These are phyloP conservation scores for Tetrapisispora fleetii DNA, from an alignment of 805 yeast species.

Conservation along the genomic window DNA sequence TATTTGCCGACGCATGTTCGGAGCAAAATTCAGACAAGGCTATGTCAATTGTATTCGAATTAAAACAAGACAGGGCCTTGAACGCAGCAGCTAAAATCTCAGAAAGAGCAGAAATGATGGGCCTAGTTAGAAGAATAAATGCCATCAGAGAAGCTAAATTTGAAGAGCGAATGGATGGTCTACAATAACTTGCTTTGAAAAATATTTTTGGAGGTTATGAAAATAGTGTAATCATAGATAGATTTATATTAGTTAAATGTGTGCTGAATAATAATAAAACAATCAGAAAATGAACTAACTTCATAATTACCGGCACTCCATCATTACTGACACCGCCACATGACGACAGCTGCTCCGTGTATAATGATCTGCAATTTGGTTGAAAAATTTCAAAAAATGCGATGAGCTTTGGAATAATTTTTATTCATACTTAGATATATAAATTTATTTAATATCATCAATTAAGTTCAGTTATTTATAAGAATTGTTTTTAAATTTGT, in stretches of 20 bases:
- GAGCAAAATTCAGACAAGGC: conserved; percentile 59
- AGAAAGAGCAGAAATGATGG: conserved; percentile 50
- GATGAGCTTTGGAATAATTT: conserved; percentile 12
- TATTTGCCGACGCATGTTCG: conserved; percentile 66
- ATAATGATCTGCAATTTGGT: conserved; percentile 2
- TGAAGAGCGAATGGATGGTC: conserved; percentile 12
- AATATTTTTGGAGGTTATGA: no score
- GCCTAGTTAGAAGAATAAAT: conserved; percentile 45
- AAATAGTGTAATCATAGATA: neutral
- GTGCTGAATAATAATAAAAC: no score
- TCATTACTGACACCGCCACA: no score
- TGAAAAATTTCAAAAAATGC: conserved; percentile 18
- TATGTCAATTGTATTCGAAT: conserved; percentile 52
- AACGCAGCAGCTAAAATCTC: conserved; percentile 80
- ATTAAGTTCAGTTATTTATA: no score
- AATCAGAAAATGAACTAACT: no score
- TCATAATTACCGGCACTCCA: no score
- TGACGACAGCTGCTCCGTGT: conserved; percentile 5
- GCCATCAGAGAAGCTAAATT: conserved; percentile 39
- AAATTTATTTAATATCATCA: neutral
- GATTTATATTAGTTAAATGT: neutral
- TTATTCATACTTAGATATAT: neutral
- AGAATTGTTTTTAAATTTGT: no score
- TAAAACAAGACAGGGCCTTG: conserved; percentile 70
- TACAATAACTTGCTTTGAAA: neutral